A percentile compares a stretch with the other conserved stretches of the same genome.
Evolutionary conservation across 768 basidiomycete species (phyloP).

Genomic region (Calocera viscosa): DNA sequence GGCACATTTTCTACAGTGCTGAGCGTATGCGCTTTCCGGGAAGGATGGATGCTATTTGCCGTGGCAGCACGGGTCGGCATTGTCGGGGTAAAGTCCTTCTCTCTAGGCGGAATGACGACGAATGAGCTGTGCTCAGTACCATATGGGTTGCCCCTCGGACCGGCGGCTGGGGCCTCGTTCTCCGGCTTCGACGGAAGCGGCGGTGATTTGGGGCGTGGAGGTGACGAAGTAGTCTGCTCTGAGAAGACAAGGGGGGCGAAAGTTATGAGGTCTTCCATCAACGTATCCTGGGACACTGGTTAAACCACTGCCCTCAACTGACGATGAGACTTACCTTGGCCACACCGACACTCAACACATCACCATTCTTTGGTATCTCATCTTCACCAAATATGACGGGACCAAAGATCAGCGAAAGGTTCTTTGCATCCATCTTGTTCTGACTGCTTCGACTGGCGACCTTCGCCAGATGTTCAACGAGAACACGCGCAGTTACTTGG

Average conservation of each 20-base stretch:
- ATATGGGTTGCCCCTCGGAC: constrained; percentile 53
- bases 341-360: constrained; percentile 61
- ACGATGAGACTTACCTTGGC: constrained; percentile 48
- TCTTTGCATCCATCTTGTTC: constrained; percentile 92
- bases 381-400: constrained; percentile 86
- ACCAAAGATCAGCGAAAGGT: constrained; percentile 82
- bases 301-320: neutral
- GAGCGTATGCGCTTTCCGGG: neutral
- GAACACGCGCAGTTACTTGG: constrained; percentile 64
- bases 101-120: constrained; percentile 21
- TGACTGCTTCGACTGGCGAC: constrained; percentile 52
- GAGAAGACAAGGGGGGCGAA: constrained; percentile 58
- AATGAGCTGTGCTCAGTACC: constrained; percentile 23
- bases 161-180: constrained; percentile 50
- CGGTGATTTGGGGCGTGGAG: constrained; percentile 60
- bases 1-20: neutral
- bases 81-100: neutral
- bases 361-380: constrained; percentile 64
- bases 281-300: constrained; percentile 37
- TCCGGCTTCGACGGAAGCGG: constrained; percentile 54
- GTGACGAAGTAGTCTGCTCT: constrained; percentile 29
- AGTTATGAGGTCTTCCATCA: constrained; percentile 79
- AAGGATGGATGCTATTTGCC: neutral
- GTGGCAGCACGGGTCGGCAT: neutral
- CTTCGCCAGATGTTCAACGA: constrained; percentile 71